These are phyloP conservation scores for Hyphopichia buzzinii DNA, from an alignment of 1,139 yeast genomes.

Conservation along the genomic window DNA sequence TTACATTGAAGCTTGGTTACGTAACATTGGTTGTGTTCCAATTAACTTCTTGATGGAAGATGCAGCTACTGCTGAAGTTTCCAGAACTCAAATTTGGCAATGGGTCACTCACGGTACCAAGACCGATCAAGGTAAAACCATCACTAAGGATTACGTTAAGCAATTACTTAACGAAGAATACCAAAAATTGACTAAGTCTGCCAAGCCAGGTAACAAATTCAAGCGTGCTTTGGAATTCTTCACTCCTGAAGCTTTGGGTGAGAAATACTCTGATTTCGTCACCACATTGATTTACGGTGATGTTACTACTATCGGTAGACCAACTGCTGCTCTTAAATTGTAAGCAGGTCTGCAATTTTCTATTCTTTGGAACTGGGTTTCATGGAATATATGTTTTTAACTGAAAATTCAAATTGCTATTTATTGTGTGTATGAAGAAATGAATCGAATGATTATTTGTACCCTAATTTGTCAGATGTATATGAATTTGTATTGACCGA, in stretches of 20 bases:
- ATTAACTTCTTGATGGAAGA: constrained; percentile 84
- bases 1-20: constrained; percentile 82
- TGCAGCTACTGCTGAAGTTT: constrained; percentile 85
- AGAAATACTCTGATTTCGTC: constrained; percentile 69
- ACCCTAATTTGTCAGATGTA: background rate
- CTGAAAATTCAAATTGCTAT: background rate
- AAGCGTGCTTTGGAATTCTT: constrained; percentile 65
- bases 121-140: constrained; percentile 57
- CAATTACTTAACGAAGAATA: constrained; percentile 62
- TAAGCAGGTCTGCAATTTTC: constrained; percentile 14
- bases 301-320: constrained; percentile 55
- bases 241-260: constrained; percentile 65
- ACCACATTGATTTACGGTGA: constrained; percentile 71
- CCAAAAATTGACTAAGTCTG: constrained; percentile 48
- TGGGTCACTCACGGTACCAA: constrained; percentile 76
- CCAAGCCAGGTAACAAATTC: constrained; percentile 54
- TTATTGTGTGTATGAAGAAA: constrained; percentile 5
- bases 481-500: no score
- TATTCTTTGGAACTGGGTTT: background rate
- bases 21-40: constrained; percentile 79
- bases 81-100: constrained; percentile 79
- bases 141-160: constrained; percentile 57
- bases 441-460: constrained; percentile 2
- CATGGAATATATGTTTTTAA: background rate
- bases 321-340: constrained; percentile 44